Evolutionary conservation across 179 eudicot genomes (phyloP).

Genomic region (Beta lomatogona): DNA sequence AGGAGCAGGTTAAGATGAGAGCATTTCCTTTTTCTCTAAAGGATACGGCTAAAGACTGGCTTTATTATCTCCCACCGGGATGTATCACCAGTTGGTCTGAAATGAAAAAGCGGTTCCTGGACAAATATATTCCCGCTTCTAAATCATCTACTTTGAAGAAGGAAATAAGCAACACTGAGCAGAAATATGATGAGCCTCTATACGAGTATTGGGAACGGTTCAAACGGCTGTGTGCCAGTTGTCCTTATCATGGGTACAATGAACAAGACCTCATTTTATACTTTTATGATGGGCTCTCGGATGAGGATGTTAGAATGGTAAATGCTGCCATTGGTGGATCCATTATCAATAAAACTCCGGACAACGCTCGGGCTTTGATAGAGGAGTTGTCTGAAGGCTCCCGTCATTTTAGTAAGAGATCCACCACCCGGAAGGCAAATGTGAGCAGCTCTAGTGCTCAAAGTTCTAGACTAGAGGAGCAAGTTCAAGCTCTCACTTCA

Average conservation of each 20-base stretch:
- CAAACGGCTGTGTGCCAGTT: neutral
- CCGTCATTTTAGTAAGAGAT: neutral
- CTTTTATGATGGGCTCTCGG: neutral
- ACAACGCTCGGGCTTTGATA: neutral
- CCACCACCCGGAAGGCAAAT: neutral
- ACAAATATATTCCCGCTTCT: conserved; percentile 8
- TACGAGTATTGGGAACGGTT: conserved; percentile 14
- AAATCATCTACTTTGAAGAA: neutral
- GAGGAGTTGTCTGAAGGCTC: neutral
- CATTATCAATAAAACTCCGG: neutral
- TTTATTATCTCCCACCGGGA: conserved; percentile 17
- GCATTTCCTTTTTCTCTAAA: conserved; percentile 19
- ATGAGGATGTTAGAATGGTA: neutral
- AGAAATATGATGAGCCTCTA: neutral
- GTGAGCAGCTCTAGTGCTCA: neutral
- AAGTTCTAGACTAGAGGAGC: neutral
- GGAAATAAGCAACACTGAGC: neutral
- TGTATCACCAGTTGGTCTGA: neutral
- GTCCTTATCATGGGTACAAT: neutral
- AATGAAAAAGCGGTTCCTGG: neutral
- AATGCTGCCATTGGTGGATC: neutral
- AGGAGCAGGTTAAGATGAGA: conserved; percentile 2
- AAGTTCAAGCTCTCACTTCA: neutral
- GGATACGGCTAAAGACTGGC: conserved; percentile 17
- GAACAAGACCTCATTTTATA: neutral